Evolutionary conservation across 768 basidiomycete genomes (phyloP).

Genomic region (Tremella fuciformis): DNA sequence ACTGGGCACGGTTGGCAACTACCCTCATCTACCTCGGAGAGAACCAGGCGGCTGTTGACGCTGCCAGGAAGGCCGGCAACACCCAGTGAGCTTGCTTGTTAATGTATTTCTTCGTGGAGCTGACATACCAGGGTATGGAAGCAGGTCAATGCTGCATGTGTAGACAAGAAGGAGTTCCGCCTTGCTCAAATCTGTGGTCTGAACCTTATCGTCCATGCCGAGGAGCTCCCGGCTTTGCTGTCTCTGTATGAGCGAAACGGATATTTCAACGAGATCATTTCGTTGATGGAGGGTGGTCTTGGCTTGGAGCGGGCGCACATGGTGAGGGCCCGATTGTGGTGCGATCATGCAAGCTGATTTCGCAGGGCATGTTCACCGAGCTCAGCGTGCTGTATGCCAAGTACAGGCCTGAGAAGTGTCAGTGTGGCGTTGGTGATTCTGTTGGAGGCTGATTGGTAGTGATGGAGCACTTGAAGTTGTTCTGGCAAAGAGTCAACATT

Average conservation of each 20-base stretch:
- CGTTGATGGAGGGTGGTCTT: conserved; percentile 86
- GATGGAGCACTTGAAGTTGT: conserved; percentile 98
- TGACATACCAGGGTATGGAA: conserved; percentile 80
- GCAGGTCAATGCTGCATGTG: conserved; percentile 96
- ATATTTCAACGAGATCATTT: conserved; percentile 89
- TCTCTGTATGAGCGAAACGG: conserved; percentile 85
- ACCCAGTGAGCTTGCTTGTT: conserved; percentile 65
- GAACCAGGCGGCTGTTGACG: conserved; percentile 97
- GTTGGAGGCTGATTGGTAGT: conserved; percentile 57
- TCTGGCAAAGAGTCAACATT: conserved; percentile 85
- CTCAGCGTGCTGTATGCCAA: conserved; percentile 88
- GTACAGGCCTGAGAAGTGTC: conserved; percentile 87
- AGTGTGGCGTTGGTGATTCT: conserved; percentile 46
- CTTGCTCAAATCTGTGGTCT: conserved; percentile 98
- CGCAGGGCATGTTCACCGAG: conserved; percentile 86
- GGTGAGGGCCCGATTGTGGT: conserved; percentile 23
- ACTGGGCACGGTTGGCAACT: conserved; percentile 97
- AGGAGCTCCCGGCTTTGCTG: conserved; percentile 59
- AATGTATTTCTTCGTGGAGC: background rate
- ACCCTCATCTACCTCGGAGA: conserved; percentile 97
- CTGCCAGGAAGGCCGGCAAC: conserved; percentile 98
- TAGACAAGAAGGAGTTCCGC: conserved; percentile 96
- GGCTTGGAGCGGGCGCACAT: conserved; percentile 94
- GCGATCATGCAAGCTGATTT: conserved; percentile 12
- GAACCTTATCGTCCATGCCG: conserved; percentile 70